A percentile compares a stretch with the other conserved stretches of the same genome.
Conservation (phyloP, 495 filamentous ascomycete genomes). For the Alectoria sarmentosa region DNA sequence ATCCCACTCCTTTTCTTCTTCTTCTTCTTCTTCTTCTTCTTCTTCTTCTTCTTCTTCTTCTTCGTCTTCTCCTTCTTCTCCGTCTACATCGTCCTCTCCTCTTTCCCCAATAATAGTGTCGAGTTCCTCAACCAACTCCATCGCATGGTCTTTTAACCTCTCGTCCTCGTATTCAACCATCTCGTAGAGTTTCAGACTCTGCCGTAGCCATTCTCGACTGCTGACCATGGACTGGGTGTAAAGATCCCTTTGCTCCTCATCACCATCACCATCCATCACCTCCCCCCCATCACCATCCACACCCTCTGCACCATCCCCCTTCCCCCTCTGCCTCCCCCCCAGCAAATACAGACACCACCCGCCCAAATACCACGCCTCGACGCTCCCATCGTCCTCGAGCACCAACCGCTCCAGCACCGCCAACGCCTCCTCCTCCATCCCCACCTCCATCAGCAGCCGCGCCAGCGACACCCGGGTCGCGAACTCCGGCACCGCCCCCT, state of each 20-base stretch:
- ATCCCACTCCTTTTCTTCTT: too few relatives aligned
- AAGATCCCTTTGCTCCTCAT: slow-evolving; percentile 27
- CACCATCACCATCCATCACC: slow-evolving; percentile 27
- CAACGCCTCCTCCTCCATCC: slow-evolving; percentile 75
- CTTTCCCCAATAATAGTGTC: slow-evolving; percentile 43
- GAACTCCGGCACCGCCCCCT: slow-evolving; percentile 63
- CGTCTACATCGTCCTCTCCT: slow-evolving; percentile 30
- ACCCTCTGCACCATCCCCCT: slow-evolving; percentile 9
- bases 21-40: slow-evolving; percentile 28
- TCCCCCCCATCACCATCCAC: slow-evolving; percentile 17
- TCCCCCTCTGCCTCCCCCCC: slow-evolving; percentile 51
- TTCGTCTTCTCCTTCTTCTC: too few relatives aligned
- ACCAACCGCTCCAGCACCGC: slow-evolving; percentile 79
- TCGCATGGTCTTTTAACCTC: slow-evolving; percentile 43
- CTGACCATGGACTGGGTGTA: slow-evolving; percentile 36
- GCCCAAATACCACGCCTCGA: slow-evolving; percentile 95
- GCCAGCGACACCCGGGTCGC: slow-evolving; percentile 75
- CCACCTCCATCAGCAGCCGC: slow-evolving; percentile 81
- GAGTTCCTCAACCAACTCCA: slow-evolving; percentile 52
- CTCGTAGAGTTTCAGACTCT: slow-evolving; percentile 43
- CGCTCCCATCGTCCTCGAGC: slow-evolving; percentile 81
- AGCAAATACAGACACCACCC: slow-evolving; percentile 82
- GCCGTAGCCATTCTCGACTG: slow-evolving; percentile 48
- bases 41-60: slow-evolving; percentile 28
- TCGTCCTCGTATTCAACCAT: slow-evolving; percentile 47